These are phyloP conservation scores for Tylopilus sp. DNA, from an alignment of 768 basidiomycete genomes.

Conservation along the genomic window DNA sequence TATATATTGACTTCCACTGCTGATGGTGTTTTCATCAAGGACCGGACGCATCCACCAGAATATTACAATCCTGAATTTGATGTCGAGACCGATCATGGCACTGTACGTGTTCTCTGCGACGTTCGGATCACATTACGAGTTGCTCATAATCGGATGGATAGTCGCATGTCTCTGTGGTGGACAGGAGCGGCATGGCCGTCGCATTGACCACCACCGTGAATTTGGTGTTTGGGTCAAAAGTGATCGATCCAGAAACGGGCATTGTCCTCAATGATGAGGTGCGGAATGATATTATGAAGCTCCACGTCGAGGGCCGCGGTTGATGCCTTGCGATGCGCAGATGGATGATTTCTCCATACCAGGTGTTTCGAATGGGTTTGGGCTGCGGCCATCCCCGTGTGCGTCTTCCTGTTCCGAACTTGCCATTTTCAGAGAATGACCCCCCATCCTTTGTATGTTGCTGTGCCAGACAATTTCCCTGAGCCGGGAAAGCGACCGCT, in stretches of 20 bases:
- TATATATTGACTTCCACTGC: conserved; percentile 2
- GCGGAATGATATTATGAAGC: not conserved
- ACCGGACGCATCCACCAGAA: conserved; percentile 71
- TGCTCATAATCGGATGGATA: conserved; percentile 27
- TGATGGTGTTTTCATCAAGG: conserved; percentile 41
- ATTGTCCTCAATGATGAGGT: conserved; percentile 88
- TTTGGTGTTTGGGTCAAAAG: conserved; percentile 81
- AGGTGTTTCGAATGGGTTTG: conserved; percentile 79
- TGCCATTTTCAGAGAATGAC: not conserved
- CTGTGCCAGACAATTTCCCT: conserved; percentile 75
- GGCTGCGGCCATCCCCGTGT: conserved; percentile 81
- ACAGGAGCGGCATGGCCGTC: conserved; percentile 84
- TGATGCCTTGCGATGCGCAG: conserved; percentile 25
- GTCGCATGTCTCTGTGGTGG: conserved; percentile 84
- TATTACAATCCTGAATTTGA: conserved; percentile 88
- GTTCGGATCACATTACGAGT: conserved; percentile 1
- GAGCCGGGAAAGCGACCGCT: conserved; percentile 85
- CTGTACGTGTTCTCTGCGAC: conserved; percentile 34
- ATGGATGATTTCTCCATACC: conserved; percentile 95
- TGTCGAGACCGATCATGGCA: conserved; percentile 79
- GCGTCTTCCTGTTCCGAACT: conserved; percentile 17
- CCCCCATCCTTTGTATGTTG: not conserved
- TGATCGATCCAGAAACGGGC: conserved; percentile 84
- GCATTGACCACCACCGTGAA: conserved; percentile 88
- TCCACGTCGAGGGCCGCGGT: not conserved